Percentiles rank a stretch among this genome's conserved stretches.
phyloP scores from a whole-genome alignment of 2,329 filamentous ascomycete genomes.

The Colletotrichum sp. region DNA sequence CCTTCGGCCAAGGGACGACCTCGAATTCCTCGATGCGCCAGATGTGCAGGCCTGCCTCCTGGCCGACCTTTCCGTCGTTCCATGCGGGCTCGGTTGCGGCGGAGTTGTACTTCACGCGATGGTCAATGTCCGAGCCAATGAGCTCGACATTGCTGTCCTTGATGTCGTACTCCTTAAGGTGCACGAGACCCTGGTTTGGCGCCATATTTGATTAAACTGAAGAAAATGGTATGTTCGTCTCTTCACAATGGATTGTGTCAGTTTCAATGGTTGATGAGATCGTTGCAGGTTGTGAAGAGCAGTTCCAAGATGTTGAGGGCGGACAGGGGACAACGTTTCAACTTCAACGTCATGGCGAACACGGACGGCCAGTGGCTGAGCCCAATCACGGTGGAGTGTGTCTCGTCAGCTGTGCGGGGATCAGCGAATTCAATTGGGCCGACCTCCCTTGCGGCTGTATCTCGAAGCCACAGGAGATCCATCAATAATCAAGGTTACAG shows the following conservation, averaged over 20 bases:
- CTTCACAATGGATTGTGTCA: neutral
- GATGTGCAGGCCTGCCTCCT: conserved; percentile 58
- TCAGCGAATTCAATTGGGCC: conserved; percentile 13
- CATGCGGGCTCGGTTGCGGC: conserved; percentile 70
- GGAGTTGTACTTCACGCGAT: conserved; percentile 71
- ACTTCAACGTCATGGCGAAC: conserved; percentile 16
- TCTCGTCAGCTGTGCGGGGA: conserved; percentile 17
- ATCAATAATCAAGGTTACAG: conserved; percentile 10
- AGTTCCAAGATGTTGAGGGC: neutral
- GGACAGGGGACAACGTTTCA: neutral
- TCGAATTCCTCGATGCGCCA: conserved; percentile 74
- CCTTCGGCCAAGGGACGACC: conserved; percentile 64
- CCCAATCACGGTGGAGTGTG: conserved; percentile 9
- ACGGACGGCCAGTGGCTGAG: conserved; percentile 11
- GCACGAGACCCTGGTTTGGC: conserved; percentile 65
- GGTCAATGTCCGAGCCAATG: conserved; percentile 68
- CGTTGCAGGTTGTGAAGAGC: neutral
- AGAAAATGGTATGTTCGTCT: neutral
- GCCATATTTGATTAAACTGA: conserved; percentile 50
- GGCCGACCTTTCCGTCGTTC: conserved; percentile 62
- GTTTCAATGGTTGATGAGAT: neutral
- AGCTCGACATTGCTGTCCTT: conserved; percentile 73
- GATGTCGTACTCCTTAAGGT: conserved; percentile 69
- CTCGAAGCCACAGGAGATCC: conserved; percentile 15
- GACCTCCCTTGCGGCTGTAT: conserved; percentile 4